Base-by-base conservation (phyloP, 352 stramenopile species). In the Thalassiosira exigua region DNA sequence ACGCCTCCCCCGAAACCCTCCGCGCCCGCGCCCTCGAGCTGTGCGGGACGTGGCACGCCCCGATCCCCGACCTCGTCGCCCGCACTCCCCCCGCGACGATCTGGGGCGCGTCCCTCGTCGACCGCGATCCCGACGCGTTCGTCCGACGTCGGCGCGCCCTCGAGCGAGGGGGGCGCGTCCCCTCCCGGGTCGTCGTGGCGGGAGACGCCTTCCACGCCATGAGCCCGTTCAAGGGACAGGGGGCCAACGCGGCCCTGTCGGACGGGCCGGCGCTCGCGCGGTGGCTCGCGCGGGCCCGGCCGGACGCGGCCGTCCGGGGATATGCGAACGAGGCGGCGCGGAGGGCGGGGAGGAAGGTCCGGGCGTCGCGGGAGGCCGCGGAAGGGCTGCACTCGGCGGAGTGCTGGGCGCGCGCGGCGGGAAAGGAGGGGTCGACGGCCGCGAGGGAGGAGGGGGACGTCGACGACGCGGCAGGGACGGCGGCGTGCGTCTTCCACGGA, bases 211-310 rank as follows among this genome's bases (percentile, higher is more conserved):
- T 88, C 1, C 91, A 95, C 73, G 56, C 79, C 1, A 95, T 95
- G 91, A 90, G 81, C 11, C 87, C 87, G 0, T 95, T 95, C 80
- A 95, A 95, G 64, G 90, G 90, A 53, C 87, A 93, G 61, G 91
- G 91, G 19, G 90, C 90, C 14, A 95, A 95, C 72, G 88, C 93
- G 73, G 86, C 90, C 0, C 75, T 95, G 30, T 46, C 81, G 7
- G 91, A 95, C 79, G 91, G 87, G 5, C 79, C 84, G n/a, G 44
- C 91, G 14, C 75, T 95, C 26, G 83, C 83, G 17, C 56, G 71
- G 26, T 92, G 84, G 81, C 62, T 93, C 50, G 53, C 52, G 2
- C 62, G 65, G 58, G 52, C 69, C 5, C 71, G 74, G 44, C 9
- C 87, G 2, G 81, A 92, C 12, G 81, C 80, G 0, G 86, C 88